phyloP scores from a whole-genome alignment of 2,329 filamentous ascomycete species.

The Fusarium pseudoanthophilum region DNA sequence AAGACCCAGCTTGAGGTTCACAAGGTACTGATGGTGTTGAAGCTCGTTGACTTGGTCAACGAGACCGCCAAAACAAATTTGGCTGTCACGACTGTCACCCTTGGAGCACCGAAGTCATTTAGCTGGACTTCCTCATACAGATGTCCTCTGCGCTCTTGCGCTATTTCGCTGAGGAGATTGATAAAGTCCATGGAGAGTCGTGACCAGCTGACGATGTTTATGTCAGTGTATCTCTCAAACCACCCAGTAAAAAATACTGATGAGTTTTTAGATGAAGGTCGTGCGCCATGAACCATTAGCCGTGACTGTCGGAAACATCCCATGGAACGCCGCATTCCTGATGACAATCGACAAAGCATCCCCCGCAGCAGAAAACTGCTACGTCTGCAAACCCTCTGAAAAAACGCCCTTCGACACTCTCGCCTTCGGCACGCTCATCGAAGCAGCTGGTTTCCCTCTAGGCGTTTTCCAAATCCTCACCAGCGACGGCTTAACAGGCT shows the following conservation, averaged over 20 bases:
- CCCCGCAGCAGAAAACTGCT: background rate
- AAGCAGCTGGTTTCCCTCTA: background rate
- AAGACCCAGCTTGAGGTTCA: accelerated
- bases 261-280: background rate
- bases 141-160: background rate
- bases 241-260: accelerated
- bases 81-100: background rate
- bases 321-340: accelerated
- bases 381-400: background rate
- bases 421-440: background rate
- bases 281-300: accelerated
- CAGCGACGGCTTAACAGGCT: accelerated
- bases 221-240: accelerated
- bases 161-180: accelerated
- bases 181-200: accelerated
- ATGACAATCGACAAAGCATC: background rate
- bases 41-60: accelerated
- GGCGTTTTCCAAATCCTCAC: background rate
- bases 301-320: accelerated
- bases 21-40: accelerated
- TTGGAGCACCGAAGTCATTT: background rate
- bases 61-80: background rate
- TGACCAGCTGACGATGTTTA: accelerated
- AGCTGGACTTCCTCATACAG: accelerated
- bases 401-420: background rate